Evolutionary conservation across 345 rosid species (phyloP).

Genomic region (Mallotus nudiflorus): DNA sequence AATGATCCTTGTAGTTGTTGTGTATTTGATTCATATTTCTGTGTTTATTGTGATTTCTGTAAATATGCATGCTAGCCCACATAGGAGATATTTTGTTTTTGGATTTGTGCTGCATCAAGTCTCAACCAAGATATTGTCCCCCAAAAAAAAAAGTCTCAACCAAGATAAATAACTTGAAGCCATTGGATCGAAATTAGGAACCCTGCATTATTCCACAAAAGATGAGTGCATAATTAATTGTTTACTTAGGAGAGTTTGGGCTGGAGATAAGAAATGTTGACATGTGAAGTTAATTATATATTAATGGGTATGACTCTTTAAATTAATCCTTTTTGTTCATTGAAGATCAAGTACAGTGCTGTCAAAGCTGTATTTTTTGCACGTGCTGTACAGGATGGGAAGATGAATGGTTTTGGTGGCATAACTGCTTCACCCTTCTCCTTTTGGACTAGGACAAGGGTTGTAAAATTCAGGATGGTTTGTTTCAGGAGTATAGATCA

Average conservation of each 20-base stretch:
- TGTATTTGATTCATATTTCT: background rate
- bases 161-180: background rate
- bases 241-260: background rate
- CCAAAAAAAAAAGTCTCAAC: background rate
- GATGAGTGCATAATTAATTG: background rate
- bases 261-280: background rate
- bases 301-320: background rate
- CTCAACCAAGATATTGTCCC: too few species aligned
- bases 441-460: background rate
- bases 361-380: too few species aligned
- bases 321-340: background rate
- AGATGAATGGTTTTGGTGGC: background rate
- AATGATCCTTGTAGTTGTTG: background rate
- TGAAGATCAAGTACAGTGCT: background rate
- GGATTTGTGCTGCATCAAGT: background rate
- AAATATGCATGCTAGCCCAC: background rate
- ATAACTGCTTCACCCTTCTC: background rate
- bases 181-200: background rate
- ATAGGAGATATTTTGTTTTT: background rate
- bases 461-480: background rate
- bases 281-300: background rate
- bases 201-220: background rate
- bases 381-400: background rate
- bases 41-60: background rate
- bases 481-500: background rate